Conservation (phyloP, 108 stramenopile genomes). For the Cyclostephanos tholiformis region DNA sequence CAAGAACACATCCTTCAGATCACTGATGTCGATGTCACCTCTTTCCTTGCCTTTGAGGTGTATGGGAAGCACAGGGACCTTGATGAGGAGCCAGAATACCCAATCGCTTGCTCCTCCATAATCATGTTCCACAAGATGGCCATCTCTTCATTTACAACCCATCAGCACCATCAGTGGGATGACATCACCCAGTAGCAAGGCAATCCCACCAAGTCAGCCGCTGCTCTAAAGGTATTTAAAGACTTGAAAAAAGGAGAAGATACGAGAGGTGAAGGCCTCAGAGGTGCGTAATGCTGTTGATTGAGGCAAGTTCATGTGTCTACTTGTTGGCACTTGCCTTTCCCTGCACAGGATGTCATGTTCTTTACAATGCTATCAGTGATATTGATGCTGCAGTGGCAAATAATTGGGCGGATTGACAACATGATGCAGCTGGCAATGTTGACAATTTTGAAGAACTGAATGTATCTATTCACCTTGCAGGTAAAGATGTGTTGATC, state of each 20-base stretch:
- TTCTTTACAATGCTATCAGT: neutral
- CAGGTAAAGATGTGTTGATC: no score
- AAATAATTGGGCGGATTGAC: no score
- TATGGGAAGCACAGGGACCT: neutral
- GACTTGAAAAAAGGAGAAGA: neutral
- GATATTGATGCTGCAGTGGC: no score
- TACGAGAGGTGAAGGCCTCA: neutral
- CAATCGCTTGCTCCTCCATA: neutral
- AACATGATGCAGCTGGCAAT: no score
- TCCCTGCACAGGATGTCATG: neutral
- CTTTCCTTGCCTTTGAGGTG: neutral
- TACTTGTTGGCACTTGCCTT: neutral
- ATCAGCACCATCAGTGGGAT: neutral
- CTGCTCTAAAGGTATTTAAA: neutral
- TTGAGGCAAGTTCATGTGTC: neutral
- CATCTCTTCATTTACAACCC: neutral
- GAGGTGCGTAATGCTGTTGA: neutral
- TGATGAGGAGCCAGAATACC: neutral
- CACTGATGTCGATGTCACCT: neutral
- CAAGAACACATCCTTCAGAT: neutral
- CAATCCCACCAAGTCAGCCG: constrained; percentile 1
- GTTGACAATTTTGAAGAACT: no score
- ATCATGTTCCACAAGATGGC: neutral
- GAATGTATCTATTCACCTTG: no score
- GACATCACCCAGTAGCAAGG: neutral